phyloP scores from a whole-genome alignment of 176 grass and related monocot genomes.

The Oryza meyeriana region DNA sequence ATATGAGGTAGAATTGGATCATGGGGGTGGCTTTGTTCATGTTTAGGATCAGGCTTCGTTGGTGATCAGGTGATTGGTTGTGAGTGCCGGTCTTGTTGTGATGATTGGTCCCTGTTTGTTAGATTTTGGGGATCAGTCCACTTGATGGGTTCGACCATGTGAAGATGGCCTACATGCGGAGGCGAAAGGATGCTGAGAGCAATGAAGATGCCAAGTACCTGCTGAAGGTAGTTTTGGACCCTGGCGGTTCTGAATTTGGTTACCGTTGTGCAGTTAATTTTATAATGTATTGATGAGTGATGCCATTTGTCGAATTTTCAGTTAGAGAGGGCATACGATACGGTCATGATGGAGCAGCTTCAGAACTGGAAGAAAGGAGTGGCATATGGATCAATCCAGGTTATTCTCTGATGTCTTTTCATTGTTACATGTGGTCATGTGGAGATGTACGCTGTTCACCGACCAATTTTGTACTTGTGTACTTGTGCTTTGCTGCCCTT shows the following conservation, averaged over 20 bases:
- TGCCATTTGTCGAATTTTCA: slow-evolving; percentile 33
- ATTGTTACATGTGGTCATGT: not conserved
- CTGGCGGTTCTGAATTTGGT: not conserved
- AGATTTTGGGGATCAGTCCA: slow-evolving; percentile 60
- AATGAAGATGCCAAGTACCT: slow-evolving; percentile 32
- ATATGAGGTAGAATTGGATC: slow-evolving; percentile 40
- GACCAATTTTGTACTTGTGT: not conserved
- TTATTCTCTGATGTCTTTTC: not conserved
- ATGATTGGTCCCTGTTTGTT: slow-evolving; percentile 5
- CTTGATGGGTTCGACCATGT: slow-evolving; percentile 58
- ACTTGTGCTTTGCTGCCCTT: not conserved
- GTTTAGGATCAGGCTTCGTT: not conserved
- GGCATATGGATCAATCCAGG: slow-evolving; percentile 50
- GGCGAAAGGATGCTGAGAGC: slow-evolving; percentile 48
- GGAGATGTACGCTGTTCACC: not conserved
- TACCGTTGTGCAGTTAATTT: not conserved
- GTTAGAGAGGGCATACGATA: slow-evolving; percentile 63
- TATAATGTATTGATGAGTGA: not conserved
- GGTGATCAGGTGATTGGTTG: not conserved
- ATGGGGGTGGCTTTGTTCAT: not conserved
- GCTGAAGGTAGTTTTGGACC: slow-evolving; percentile 43
- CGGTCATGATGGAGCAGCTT: slow-evolving; percentile 60
- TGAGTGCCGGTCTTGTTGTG: not conserved
- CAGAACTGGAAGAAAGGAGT: slow-evolving; percentile 58
- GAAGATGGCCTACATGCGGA: slow-evolving; percentile 54